phyloP scores from a whole-genome alignment of 345 rosid genomes.

The Rhizophora apiculata region DNA sequence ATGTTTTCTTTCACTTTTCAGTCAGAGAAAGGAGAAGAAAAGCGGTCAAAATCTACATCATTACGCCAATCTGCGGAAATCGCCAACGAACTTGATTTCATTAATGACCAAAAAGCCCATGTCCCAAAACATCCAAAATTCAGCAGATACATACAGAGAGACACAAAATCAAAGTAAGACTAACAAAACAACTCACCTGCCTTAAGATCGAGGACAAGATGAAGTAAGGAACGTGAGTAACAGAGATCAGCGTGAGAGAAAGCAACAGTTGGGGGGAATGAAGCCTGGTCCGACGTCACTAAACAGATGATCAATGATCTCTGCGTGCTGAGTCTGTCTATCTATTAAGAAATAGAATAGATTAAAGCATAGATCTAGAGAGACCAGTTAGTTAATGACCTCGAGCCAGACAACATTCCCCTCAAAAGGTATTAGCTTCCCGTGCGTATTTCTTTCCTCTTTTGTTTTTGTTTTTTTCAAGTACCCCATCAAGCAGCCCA shows the following conservation, averaged over 20 bases:
- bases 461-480: not conserved
- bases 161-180: not conserved
- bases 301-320: slow-evolving; percentile 2
- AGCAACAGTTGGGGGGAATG: slow-evolving; percentile 81
- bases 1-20: slow-evolving; percentile 23
- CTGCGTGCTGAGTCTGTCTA: not conserved
- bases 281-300: slow-evolving; percentile 94
- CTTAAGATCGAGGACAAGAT: not conserved
- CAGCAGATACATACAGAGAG: slow-evolving; percentile 2
- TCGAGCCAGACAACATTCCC: slow-evolving; percentile 99
- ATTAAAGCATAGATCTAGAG: no score
- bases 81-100: slow-evolving; percentile 22
- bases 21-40: slow-evolving; percentile 26
- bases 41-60: slow-evolving; percentile 55
- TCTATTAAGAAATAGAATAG: slow-evolving; percentile 10
- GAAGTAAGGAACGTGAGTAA: not conserved
- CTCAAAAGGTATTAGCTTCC: slow-evolving; percentile 63
- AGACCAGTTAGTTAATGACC: slow-evolving; percentile 43
- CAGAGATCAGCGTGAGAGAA: slow-evolving; percentile 12
- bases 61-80: slow-evolving; percentile 55
- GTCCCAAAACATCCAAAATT: no score
- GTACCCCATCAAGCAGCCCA: no score
- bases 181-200: not conserved
- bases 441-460: not conserved
- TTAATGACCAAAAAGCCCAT: slow-evolving; percentile 3